Base-by-base conservation (phyloP, 495 filamentous ascomycete genomes). In the Tetracladium setigerum region DNA sequence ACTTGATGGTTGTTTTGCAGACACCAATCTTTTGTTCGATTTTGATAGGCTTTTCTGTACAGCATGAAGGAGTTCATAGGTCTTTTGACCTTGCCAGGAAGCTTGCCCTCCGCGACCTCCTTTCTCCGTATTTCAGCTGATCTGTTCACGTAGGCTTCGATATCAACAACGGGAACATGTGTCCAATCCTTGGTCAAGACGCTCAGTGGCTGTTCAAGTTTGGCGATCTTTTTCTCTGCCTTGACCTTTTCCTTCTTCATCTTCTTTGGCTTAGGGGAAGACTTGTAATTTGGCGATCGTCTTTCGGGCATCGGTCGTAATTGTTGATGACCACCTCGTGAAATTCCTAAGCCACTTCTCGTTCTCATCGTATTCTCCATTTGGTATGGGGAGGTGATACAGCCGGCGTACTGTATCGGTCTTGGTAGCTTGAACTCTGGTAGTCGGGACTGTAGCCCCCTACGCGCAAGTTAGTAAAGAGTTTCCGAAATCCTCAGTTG, bases 51-150 rank as follows among this genome's bases (percentile, higher is more conserved):
- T 40, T 90, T 95, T 8, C 94, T 84, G 62, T 98, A 98, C 19
- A 98, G 74, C 87, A 98, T 97, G 73, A 97, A 98, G 1, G 89
- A 90, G 60, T 98, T 98, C 86, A 96, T 97, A 1, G 92, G 92
- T 30, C 92, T 72, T 52, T 90, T 87, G 46, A 98, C 74, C 56
- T 89, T 87, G 3, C 86, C 86, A 10, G 69, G 71, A 24, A 86
- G 82, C 57, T 82, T 79, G 49, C 81, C 74, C 52, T 73, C 67
- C 46, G 75, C 75, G 13, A 87, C 80, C 55, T 94, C 84, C 54
- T 72, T 62, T 31, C 67, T 71, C 41, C 92, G 79, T 5, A 68
- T 73, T 37, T 86, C 80, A 2, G 70, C 64, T 8, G 84, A 69
- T 38, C 92, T 74, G 56, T 84, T 79, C 17, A 95, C 91, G 71